Percentiles rank a stretch among this genome's conserved stretches.
Evolutionary conservation across 768 basidiomycete genomes (phyloP).

Genomic region (Dacryopinax primogenitus): DNA sequence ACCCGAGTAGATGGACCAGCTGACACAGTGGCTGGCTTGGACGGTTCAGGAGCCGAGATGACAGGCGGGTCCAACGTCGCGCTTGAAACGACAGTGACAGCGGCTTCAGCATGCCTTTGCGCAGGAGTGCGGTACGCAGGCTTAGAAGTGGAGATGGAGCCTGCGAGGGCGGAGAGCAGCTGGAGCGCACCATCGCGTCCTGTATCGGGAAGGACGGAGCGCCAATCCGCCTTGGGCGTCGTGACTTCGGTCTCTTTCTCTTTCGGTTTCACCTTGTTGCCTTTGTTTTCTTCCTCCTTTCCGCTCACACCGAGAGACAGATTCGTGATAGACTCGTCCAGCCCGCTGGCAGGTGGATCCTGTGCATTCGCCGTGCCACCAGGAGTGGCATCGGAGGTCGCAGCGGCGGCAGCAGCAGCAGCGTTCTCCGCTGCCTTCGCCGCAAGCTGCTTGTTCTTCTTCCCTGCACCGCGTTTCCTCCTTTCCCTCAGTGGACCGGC

Average conservation of each 20-base stretch:
- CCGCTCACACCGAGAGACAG: not conserved
- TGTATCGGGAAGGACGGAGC: not conserved
- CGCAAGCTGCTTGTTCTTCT: slow-evolving; percentile 8
- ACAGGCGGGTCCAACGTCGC: not conserved
- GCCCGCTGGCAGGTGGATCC: not conserved
- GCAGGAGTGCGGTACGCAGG: not conserved
- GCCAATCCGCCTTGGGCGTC: slow-evolving; percentile 1
- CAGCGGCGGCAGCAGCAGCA: not conserved
- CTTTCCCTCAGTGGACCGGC: not conserved
- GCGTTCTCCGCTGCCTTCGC: not conserved
- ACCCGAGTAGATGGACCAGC: not conserved
- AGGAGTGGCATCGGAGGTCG: not conserved
- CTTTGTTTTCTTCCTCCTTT: not conserved
- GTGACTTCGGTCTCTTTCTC: not conserved
- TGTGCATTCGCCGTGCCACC: not conserved
- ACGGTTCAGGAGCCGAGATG: not conserved
- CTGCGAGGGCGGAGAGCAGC: slow-evolving; percentile 2
- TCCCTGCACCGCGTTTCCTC: not conserved
- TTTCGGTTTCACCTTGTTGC: not conserved
- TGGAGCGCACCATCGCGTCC: not conserved
- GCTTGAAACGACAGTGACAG: not conserved
- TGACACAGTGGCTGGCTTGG: not conserved
- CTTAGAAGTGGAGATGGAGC: not conserved
- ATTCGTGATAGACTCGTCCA: not conserved
- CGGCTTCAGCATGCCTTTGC: not conserved